A percentile compares a stretch with the other conserved stretches of the same genome.
phyloP scores from a whole-genome alignment of 352 stramenopile genomes.

The Globisporangium uncinulatum region DNA sequence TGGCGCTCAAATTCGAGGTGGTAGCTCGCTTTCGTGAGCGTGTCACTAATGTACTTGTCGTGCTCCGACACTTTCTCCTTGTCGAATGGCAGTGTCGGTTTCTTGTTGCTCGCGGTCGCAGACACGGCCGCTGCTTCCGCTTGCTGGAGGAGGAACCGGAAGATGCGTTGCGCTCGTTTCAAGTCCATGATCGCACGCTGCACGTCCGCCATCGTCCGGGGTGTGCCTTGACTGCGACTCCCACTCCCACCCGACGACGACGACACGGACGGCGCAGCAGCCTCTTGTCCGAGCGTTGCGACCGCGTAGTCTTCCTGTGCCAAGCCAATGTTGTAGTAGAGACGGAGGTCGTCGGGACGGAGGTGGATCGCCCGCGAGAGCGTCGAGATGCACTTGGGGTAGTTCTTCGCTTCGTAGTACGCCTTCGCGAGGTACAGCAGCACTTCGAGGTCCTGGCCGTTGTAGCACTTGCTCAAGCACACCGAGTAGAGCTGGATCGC shows the following conservation, averaged over 20 bases:
- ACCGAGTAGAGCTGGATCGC: slow-evolving; percentile 95
- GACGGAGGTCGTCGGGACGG: slow-evolving; percentile 64
- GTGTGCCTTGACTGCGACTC: slow-evolving; percentile 32
- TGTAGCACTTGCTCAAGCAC: slow-evolving; percentile 87
- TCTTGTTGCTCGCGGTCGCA: slow-evolving; percentile 45
- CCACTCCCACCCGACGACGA: neutral
- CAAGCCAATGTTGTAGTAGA: slow-evolving; percentile 86
- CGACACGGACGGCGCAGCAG: slow-evolving; percentile 16
- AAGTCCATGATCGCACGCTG: slow-evolving; percentile 83
- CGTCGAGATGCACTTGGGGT: slow-evolving; percentile 81
- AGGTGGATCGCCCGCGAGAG: slow-evolving; percentile 77
- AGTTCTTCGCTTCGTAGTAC: slow-evolving; percentile 88
- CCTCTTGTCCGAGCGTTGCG: slow-evolving; percentile 71
- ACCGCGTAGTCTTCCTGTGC: slow-evolving; percentile 87
- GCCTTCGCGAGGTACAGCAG: slow-evolving; percentile 84
- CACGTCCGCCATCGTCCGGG: slow-evolving; percentile 85
- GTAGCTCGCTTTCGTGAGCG: slow-evolving; percentile 81
- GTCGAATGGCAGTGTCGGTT: slow-evolving; percentile 66
- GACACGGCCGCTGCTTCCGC: slow-evolving; percentile 27
- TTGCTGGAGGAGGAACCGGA: slow-evolving; percentile 73
- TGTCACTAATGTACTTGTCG: slow-evolving; percentile 85
- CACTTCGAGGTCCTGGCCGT: slow-evolving; percentile 77
- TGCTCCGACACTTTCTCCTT: slow-evolving; percentile 86
- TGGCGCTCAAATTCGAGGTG: slow-evolving; percentile 88
- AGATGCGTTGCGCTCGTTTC: slow-evolving; percentile 80